phyloP scores from a whole-genome alignment of 1,284 basidiomycete species.

The Apiotrichum sp. region DNA sequence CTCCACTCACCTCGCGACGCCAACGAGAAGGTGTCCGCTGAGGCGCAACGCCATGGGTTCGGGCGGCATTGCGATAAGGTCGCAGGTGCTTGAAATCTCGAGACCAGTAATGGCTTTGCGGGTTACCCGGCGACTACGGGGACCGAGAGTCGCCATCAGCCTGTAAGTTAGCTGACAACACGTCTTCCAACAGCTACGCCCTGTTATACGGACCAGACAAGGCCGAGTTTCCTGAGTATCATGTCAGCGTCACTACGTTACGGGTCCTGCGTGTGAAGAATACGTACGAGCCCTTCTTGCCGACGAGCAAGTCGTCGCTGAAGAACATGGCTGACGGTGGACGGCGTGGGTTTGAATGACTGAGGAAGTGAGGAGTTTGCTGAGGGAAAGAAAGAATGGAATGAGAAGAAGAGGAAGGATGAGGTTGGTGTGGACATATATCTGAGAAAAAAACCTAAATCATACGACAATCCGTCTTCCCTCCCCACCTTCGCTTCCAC shows the following conservation, averaged over 20 bases:
- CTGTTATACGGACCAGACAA: conserved; percentile 27
- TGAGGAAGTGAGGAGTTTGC: too few relatives aligned
- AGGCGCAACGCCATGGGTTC: conserved; percentile 77
- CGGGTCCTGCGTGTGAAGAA: not conserved
- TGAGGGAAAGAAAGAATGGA: too few relatives aligned
- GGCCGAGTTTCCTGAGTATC: too few relatives aligned
- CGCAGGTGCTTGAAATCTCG: conserved; percentile 71
- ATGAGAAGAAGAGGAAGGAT: too few relatives aligned
- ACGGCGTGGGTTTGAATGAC: not conserved
- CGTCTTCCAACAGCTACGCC: not conserved
- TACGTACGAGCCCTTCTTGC: conserved; percentile 36
- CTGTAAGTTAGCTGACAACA: conserved; percentile 45
- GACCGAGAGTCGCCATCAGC: conserved; percentile 80
- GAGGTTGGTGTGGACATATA: too few relatives aligned
- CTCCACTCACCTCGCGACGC: conserved; percentile 64
- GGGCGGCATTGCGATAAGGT: conserved; percentile 67
- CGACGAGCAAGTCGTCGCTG: conserved; percentile 35
- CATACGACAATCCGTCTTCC: too few relatives aligned
- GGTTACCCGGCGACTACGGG: conserved; percentile 72
- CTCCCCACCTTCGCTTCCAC: too few relatives aligned
- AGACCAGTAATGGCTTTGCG: conserved; percentile 70
- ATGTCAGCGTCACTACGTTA: too few relatives aligned
- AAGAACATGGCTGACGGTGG: conserved; percentile 36
- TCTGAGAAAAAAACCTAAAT: too few relatives aligned
- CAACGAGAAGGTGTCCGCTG: conserved; percentile 78